Evolutionary conservation across 2,329 filamentous ascomycete genomes (phyloP), one percentile per base, ranked within the genome.

Genomic region (Colletotrichum melonis): DNA sequence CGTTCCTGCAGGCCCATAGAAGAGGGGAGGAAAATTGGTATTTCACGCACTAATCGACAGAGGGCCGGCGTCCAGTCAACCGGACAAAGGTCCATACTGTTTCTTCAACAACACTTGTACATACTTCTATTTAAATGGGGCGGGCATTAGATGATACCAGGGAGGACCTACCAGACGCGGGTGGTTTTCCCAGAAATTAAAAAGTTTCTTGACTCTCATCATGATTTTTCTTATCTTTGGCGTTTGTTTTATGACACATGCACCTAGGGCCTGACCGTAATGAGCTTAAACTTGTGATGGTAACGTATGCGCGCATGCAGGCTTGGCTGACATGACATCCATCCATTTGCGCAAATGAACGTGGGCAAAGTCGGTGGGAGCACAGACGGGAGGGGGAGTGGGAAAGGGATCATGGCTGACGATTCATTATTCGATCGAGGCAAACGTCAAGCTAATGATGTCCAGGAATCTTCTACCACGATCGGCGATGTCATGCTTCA

Each of bases 81-180:
- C 54, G 70, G 59, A 11, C 19, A 73, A 28, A 24, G 59, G 38
- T 42, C 16, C 66, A 60, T 24, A 60, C n/a, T n/a, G 57, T 28
- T 38, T 38, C 52, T n/a, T 35, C n/a, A 11, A 54, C 59, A 52
- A 42, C 28, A 19, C 7, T 28, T 72, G 69, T 73, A 73, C 42
- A 69, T 59, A 64, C n/a, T 26, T 63, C 28, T 16, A 28, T 64
- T 59, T 69, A 30, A 52, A 28, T 26, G 35, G 24, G 64, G 32
- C n/a, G 19, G 16, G 16, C 16, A 54, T 49, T 64, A 56, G 59
- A 72, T 69, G 69, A 72, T 73, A 73, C 66, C 66, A 73, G 70
- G 14, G 70, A 55, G 59, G 42, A 35, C 19, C 42, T 49, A 49
- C 42, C 32, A 57, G 46, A 55, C 35, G 26, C 46, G 30, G 59